Percentiles rank a stretch among this genome's conserved stretches.
phyloP scores from a whole-genome alignment of 2,329 filamentous ascomycete species.

The Fusarium marasasianum region DNA sequence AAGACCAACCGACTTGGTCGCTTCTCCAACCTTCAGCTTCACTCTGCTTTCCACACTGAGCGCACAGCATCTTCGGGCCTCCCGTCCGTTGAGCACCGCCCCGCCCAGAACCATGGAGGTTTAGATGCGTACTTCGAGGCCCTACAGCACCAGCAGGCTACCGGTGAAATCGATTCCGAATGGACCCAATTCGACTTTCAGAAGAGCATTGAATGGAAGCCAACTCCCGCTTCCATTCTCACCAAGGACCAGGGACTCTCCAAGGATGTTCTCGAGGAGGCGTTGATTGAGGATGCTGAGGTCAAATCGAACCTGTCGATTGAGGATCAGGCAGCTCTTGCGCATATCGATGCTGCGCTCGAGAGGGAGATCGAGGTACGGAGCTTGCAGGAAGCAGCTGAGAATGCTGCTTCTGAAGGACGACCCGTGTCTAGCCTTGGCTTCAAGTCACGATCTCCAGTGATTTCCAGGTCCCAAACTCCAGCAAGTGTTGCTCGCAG shows the following conservation, averaged over 20 bases:
- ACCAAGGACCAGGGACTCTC: constrained; percentile 66
- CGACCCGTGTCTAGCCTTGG: constrained; percentile 52
- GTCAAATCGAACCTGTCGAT: constrained; percentile 52
- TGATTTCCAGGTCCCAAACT: constrained; percentile 52
- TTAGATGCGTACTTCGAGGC: constrained; percentile 93
- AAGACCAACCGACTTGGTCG: constrained; percentile 64
- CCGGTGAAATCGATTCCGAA: constrained; percentile 75
- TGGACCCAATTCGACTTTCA: constrained; percentile 94
- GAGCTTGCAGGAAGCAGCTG: constrained; percentile 56
- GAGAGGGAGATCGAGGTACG: constrained; percentile 77
- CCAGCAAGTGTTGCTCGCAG: constrained; percentile 61
- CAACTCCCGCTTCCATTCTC: constrained; percentile 63
- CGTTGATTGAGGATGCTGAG: constrained; percentile 49
- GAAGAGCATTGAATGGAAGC: constrained; percentile 90
- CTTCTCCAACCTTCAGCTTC: constrained; percentile 68
- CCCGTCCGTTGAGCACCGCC: constrained; percentile 60
- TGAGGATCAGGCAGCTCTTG: constrained; percentile 69
- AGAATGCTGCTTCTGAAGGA: constrained; percentile 51
- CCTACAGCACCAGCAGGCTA: constrained; percentile 79
- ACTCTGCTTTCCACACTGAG: constrained; percentile 79
- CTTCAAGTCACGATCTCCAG: constrained; percentile 54
- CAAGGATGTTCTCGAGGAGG: constrained; percentile 46
- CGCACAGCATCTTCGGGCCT: constrained; percentile 58
- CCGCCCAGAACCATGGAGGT: constrained; percentile 67
- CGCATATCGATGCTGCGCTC: constrained; percentile 86